Conservation (phyloP, 129 eudicot genomes). For the Sambucus nigra region DNA sequence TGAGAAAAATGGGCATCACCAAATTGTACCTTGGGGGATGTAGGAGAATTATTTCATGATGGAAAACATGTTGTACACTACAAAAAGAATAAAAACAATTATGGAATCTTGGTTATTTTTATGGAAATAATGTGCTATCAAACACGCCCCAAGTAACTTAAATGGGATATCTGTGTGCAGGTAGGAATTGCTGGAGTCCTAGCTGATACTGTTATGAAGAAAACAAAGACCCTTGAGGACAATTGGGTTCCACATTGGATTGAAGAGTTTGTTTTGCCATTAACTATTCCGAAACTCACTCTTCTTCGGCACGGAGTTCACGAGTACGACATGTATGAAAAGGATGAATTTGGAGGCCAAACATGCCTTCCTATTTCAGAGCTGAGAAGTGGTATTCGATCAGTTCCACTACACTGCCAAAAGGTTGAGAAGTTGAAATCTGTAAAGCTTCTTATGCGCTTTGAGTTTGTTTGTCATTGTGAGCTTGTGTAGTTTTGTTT, state of each 20-base stretch:
- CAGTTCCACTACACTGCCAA: conserved; percentile 61
- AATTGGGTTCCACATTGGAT: conserved; percentile 86
- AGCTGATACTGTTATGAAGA: conserved; percentile 65
- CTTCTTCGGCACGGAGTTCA: conserved; percentile 71
- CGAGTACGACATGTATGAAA: conserved; percentile 69
- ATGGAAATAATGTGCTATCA: no score
- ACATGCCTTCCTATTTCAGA: conserved; percentile 75
- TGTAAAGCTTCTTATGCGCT: conserved; percentile 82
- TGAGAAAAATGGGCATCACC: no score
- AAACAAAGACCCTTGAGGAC: conserved; percentile 60
- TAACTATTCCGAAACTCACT: conserved; percentile 79
- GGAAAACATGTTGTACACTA: no score
- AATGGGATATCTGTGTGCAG: conserved; percentile 20
- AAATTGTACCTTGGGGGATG: no score
- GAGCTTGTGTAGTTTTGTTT: neutral
- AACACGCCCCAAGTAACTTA: no score
- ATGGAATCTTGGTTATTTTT: no score
- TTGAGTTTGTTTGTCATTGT: conserved; percentile 37
- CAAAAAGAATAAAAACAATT: no score
- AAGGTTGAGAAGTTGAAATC: conserved; percentile 61
- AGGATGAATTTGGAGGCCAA: conserved; percentile 90
- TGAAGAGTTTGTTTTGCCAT: conserved; percentile 56
- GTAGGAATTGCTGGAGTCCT: conserved; percentile 77
- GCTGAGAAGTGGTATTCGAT: conserved; percentile 74
- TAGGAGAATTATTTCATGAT: no score